A percentile compares a stretch with the other conserved stretches of the same genome.
Conservation (phyloP, 768 basidiomycete species). For the Lactarius deliciosus region DNA sequence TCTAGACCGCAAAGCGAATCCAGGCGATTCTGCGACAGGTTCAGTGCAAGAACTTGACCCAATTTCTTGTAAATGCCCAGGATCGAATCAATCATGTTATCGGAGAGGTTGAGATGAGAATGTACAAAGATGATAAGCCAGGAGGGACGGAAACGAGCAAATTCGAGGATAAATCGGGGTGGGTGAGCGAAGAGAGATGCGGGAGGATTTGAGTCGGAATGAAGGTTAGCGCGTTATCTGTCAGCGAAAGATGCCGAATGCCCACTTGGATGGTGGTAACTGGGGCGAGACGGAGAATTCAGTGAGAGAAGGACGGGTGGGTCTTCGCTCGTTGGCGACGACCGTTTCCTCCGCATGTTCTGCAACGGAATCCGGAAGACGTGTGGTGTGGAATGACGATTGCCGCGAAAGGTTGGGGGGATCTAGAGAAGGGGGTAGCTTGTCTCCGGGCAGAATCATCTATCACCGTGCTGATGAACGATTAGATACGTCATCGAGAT, state of each 20-base stretch:
- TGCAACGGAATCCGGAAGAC: no score
- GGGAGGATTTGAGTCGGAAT: conserved; percentile 38
- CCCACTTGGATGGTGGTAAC: no score
- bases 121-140: conserved; percentile 69
- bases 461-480: conserved; percentile 74
- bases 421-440: no score
- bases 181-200: conserved; percentile 69
- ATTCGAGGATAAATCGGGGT: conserved; percentile 89
- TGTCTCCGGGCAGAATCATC: conserved; percentile 56
- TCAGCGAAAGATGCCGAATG: no score
- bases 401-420: no score
- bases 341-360: no score
- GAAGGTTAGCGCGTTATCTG: no score
- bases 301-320: no score
- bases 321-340: no score
- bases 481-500: conserved; percentile 76
- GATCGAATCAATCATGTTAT: conserved; percentile 97
- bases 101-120: conserved; percentile 89
- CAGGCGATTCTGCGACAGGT: conserved; percentile 82
- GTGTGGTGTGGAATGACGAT: no score
- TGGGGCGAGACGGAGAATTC: no score
- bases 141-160: conserved; percentile 85
- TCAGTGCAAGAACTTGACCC: conserved; percentile 75
- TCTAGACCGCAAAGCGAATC: conserved; percentile 96
- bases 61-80: conserved; percentile 82